A percentile compares a stretch with the other conserved stretches of the same genome.
phyloP scores from a whole-genome alignment of 2,329 filamentous ascomycete species.

The Colletotrichum spaethianum region DNA sequence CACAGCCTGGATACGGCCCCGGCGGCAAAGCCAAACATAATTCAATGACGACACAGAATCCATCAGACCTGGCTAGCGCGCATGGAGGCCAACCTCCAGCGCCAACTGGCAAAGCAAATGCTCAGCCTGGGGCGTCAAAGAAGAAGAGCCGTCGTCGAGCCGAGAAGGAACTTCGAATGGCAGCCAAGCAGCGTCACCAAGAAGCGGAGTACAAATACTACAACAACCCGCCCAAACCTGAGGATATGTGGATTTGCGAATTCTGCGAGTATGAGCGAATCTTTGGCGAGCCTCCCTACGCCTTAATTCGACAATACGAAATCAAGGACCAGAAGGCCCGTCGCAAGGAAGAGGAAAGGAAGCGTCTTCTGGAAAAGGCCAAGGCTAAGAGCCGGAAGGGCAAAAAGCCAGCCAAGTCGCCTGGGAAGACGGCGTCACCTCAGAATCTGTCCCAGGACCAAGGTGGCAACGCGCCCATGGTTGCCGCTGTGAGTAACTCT shows the following conservation, averaged over 20 bases:
- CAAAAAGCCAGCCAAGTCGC: conserved; percentile 83
- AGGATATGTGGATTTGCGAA: conserved; percentile 95
- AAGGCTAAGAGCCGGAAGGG: conserved; percentile 94
- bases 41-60: conserved; percentile 41
- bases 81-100: neutral
- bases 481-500: conserved; percentile 51
- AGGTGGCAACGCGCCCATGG: conserved; percentile 44
- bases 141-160: conserved; percentile 77
- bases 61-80: conserved; percentile 17
- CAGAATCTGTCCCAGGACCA: conserved; percentile 45
- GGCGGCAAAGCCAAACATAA: conserved; percentile 45
- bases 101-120: conserved; percentile 54
- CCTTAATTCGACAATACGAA: conserved; percentile 92
- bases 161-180: conserved; percentile 79
- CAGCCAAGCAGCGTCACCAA: conserved; percentile 83
- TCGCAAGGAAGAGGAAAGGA: conserved; percentile 88
- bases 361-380: conserved; percentile 88
- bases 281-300: conserved; percentile 87
- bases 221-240: conserved; percentile 76
- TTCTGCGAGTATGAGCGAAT: conserved; percentile 99
- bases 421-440: conserved; percentile 57
- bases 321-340: conserved; percentile 91
- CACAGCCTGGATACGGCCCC: conserved; percentile 49
- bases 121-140: conserved; percentile 58
- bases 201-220: conserved; percentile 84